phyloP scores from a whole-genome alignment of 306 rosid species.

The Purshia tridentata region DNA sequence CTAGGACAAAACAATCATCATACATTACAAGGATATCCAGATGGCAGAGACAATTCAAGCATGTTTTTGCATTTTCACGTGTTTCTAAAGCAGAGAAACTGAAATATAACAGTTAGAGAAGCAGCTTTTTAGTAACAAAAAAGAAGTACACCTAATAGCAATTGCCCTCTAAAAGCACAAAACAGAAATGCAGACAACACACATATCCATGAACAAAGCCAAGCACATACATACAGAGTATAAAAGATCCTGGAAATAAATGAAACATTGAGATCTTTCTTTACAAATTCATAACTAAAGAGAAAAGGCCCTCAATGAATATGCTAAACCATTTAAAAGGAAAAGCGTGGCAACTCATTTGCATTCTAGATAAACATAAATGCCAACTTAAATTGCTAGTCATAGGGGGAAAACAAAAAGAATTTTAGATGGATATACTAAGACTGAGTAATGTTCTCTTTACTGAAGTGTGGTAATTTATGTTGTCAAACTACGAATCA shows the following conservation, averaged over 20 bases:
- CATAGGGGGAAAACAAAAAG: background rate
- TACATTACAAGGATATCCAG: conserved; percentile 1
- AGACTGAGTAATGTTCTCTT: background rate
- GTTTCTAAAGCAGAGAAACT: background rate
- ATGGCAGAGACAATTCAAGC: background rate
- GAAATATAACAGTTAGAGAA: background rate
- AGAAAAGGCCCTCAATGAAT: background rate
- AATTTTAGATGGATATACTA: background rate
- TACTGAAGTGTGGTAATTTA: background rate
- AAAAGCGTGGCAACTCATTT: too few species aligned
- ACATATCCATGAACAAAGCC: background rate
- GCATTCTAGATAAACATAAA: background rate
- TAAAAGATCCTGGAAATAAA: background rate
- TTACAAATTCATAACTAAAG: background rate
- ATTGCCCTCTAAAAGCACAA: background rate
- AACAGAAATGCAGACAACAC: background rate
- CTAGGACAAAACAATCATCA: conserved; percentile 4
- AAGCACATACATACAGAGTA: background rate
- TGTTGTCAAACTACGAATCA: background rate
- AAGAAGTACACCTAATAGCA: background rate
- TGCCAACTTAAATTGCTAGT: background rate
- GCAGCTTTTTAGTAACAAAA: background rate
- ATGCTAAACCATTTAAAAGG: too few species aligned
- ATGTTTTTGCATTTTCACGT: too few species aligned
- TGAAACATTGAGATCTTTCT: background rate